Evolutionary conservation across 352 stramenopile genomes (phyloP).

Genomic region (Phytophthora ohioensis): DNA sequence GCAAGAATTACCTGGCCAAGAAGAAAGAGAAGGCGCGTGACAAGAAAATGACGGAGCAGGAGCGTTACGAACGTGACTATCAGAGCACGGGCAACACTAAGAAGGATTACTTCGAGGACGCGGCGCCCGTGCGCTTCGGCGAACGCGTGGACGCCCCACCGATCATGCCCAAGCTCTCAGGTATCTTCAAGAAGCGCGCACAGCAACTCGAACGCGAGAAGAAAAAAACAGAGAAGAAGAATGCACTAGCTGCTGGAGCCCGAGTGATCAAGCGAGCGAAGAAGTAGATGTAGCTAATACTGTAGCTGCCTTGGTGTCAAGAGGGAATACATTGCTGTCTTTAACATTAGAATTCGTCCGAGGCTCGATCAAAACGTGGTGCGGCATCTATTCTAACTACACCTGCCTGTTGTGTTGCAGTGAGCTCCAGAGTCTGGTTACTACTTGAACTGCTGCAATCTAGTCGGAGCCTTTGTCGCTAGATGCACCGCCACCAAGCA

Average conservation of each 20-base stretch:
- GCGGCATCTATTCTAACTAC: conserved; percentile 21
- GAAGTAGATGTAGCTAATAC: conserved; percentile 21
- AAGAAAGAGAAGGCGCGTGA: conserved; percentile 81
- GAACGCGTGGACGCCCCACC: conserved; percentile 85
- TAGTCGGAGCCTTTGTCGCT: conserved; percentile 55
- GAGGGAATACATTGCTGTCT: conserved; percentile 33
- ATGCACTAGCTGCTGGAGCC: conserved; percentile 17
- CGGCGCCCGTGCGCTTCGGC: conserved; percentile 72
- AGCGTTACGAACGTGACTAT: conserved; percentile 81
- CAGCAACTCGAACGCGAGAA: conserved; percentile 54
- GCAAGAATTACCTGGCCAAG: conserved; percentile 75
- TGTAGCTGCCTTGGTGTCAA: neutral
- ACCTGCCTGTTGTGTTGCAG: neutral
- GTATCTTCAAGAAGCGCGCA: conserved; percentile 85
- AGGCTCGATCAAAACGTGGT: neutral
- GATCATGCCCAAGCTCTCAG: conserved; percentile 82
- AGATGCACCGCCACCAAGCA: conserved; percentile 40
- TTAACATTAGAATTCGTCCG: conserved; percentile 22
- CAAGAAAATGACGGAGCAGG: conserved; percentile 85
- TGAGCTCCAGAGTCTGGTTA: neutral
- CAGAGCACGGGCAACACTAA: conserved; percentile 72
- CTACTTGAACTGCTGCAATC: conserved; percentile 6
- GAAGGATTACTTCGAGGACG: conserved; percentile 78
- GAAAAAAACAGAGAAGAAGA: conserved; percentile 47
- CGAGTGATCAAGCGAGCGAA: conserved; percentile 33